Conservation (phyloP, 768 basidiomycete species). For the Lactifluus hygrophoroides region DNA sequence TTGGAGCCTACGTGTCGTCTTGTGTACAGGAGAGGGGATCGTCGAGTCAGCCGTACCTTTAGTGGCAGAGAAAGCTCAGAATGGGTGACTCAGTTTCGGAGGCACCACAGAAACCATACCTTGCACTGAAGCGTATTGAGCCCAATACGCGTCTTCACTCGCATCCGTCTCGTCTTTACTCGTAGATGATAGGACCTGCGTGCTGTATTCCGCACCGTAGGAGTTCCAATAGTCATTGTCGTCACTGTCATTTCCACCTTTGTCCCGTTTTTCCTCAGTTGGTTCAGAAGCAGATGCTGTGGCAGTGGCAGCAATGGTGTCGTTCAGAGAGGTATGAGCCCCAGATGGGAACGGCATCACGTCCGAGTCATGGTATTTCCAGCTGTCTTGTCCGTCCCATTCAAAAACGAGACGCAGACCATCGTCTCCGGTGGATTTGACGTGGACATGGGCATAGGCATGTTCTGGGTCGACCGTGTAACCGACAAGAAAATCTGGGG, state of each 20-base stretch:
- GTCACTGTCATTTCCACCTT: conserved; percentile 25
- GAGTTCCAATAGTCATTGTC: conserved; percentile 57
- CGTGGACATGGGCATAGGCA: conserved; percentile 22
- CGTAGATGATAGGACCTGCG: conserved; percentile 21
- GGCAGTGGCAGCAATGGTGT: conserved; percentile 22
- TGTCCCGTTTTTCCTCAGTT: background rate
- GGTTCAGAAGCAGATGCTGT: background rate
- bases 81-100: background rate
- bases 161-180: conserved; percentile 24
- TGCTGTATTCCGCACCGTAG: conserved; percentile 38
- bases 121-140: conserved; percentile 60
- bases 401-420: conserved; percentile 58
- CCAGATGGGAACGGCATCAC: conserved; percentile 62
- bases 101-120: conserved; percentile 33
- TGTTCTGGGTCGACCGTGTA: conserved; percentile 24
- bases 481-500: conserved; percentile 38
- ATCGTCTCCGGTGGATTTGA: conserved; percentile 30
- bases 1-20: conserved; percentile 25
- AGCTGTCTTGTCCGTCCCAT: conserved; percentile 46
- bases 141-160: conserved; percentile 66
- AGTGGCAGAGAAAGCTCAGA: background rate
- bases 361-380: conserved; percentile 65
- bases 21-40: conserved; percentile 41
- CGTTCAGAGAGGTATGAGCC: conserved; percentile 25
- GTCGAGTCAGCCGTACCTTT: conserved; percentile 69